These are phyloP conservation scores for Solanum megistacrolobum DNA, from an alignment of 257 asterid genomes.

Conservation along the genomic window DNA sequence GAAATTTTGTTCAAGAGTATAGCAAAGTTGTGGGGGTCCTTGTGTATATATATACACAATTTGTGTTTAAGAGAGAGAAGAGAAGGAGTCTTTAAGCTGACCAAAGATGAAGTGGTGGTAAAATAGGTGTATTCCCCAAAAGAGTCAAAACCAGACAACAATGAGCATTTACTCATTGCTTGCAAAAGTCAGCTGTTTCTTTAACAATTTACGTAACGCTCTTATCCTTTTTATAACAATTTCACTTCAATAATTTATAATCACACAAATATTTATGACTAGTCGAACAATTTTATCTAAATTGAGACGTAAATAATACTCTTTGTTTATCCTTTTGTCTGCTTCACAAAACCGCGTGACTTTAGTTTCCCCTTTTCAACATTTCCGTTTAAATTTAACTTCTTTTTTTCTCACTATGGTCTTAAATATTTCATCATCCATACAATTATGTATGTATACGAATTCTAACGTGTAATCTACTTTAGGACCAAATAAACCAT, in stretches of 20 bases:
- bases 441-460: background rate
- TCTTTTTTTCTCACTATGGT: background rate
- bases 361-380: background rate
- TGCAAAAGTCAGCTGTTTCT: constrained; percentile 38
- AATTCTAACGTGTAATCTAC: background rate
- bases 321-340: background rate
- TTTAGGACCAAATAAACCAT: background rate
- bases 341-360: background rate
- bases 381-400: background rate
- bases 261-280: background rate
- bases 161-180: constrained; percentile 52
- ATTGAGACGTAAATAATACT: background rate
- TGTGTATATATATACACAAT: constrained; percentile 28
- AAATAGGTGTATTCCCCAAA: constrained; percentile 1
- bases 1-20: background rate
- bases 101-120: constrained; percentile 13
- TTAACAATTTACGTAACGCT: background rate
- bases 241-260: background rate
- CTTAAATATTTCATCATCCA: background rate
- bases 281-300: background rate
- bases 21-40: constrained; percentile 13
- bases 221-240: background rate
- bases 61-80: constrained; percentile 10
- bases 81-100: constrained; percentile 29
- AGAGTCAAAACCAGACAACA: constrained; percentile 64